Conservation (phyloP, 148 eudicot species). For the Beta vulgaris region DNA sequence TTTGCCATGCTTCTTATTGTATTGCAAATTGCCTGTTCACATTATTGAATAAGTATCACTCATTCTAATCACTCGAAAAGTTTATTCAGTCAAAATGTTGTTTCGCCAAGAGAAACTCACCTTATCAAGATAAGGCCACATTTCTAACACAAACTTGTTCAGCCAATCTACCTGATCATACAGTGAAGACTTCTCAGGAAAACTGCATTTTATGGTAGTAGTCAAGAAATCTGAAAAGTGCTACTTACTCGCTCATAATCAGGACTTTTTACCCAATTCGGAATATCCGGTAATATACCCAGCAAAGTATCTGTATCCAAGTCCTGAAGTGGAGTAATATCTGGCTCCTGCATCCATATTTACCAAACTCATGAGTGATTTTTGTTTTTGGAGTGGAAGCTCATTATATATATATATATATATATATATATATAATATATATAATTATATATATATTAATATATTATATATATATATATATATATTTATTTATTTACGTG, state of each 20-base stretch:
- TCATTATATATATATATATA: no score
- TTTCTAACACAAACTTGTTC: conserved; percentile 51
- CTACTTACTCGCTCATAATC: conserved; percentile 83
- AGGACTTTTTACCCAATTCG: conserved; percentile 85
- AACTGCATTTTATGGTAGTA: not conserved
- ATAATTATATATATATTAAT: no score
- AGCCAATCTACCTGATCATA: conserved; percentile 82
- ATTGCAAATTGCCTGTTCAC: conserved; percentile 62
- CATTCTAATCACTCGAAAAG: no score
- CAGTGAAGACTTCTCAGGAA: conserved; percentile 7
- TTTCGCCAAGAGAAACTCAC: conserved; percentile 33
- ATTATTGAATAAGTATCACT: not conserved
- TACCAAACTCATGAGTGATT: conserved; percentile 12
- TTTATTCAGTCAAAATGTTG: not conserved
- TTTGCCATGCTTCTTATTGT: conserved; percentile 45
- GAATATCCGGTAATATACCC: conserved; percentile 67
- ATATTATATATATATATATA: no score
- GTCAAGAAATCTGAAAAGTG: not conserved
- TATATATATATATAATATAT: no score
- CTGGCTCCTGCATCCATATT: conserved; percentile 48
- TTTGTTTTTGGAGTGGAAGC: no score
- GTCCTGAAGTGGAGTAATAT: conserved; percentile 47
- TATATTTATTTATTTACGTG: no score
- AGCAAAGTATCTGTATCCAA: conserved; percentile 44
- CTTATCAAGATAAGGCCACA: conserved; percentile 95